Percentiles rank a stretch among this genome's conserved stretches.
These are phyloP conservation scores for Xerocomellus intermedius DNA, from an alignment of 768 basidiomycete species.

Conservation along the genomic window DNA sequence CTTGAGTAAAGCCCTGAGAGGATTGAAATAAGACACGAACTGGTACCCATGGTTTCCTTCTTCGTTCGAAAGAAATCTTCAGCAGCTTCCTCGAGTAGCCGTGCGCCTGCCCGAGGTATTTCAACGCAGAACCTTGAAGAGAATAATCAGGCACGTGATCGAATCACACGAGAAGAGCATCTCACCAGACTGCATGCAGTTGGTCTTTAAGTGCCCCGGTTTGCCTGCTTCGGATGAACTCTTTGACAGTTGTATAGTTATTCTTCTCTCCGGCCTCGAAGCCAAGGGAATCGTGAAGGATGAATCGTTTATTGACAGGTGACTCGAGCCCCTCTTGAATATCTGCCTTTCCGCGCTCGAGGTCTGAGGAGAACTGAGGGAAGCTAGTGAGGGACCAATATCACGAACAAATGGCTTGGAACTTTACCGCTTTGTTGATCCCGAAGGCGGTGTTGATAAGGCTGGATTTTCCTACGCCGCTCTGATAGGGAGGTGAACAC, in stretches of 20 bases:
- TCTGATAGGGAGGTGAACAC: neutral
- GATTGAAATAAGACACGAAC: no score
- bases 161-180: neutral
- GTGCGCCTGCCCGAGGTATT: neutral
- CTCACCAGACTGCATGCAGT: slow-evolving; percentile 2
- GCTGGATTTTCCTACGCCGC: neutral
- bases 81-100: neutral
- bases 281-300: slow-evolving; percentile 1
- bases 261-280: neutral
- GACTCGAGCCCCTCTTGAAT: neutral
- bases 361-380: neutral
- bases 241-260: neutral
- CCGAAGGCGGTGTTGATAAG: neutral
- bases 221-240: neutral
- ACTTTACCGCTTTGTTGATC: neutral
- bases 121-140: neutral
- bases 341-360: neutral
- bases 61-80: slow-evolving; percentile 1
- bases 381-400: neutral
- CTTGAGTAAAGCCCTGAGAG: neutral
- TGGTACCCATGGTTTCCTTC: neutral
- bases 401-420: neutral
- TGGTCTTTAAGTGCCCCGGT: neutral
- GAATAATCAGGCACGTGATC: neutral
- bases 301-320: neutral